Base-by-base conservation (phyloP, 805 yeast species). In the Candida nemodendra region DNA sequence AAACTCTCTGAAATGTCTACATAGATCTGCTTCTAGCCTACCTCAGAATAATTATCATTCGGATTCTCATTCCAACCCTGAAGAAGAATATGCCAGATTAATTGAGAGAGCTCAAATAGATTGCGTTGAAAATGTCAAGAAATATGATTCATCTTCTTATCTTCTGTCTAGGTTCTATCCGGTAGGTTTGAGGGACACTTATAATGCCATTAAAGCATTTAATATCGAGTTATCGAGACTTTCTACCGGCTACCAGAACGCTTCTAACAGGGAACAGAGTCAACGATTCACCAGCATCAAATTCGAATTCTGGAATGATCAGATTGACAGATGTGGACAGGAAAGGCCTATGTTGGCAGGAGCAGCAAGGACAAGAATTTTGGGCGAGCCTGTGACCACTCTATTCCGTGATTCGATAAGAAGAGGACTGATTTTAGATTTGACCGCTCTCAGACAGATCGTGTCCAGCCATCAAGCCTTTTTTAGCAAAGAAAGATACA, bases 251-350 rank as follows among this genome's bases (percentile, higher is more conserved):
- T 33, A 44, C 9, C 57, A 64, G 11, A 53, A 50, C 26, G 71
- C 72, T 2, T 64, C 39, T 31, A 47, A 32, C 54, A 61, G 42
- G 41, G 54, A 38, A 4, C 48, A 50, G 40, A 64, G 45, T 32
- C 48, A 28, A 41, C 68, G 30, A 24, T 69, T 56, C 68, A 72
- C 24, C 32, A 72, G 71, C 58, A 39, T 84, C 54, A 79, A 84
- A 51, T 76, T 84, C 56, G 78, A 79, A 48, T 84, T 82, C 57
- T 87, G 95, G 95, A 70, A 78, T 43, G 84, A 82, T 34, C 66
- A 74, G 41, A 41, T 86, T 5, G 66, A 69, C 26, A 69, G 67
- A 41, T 66, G 78, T 6, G 49, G 39, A 15, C 34, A 19, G 25
- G 38, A 15, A 6, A 14, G 5, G 22, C 15, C 5, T 3, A 9